A percentile compares a stretch with the other conserved stretches of the same genome.
Conservation (phyloP, 164 flowering plant genomes). For the Echeveria elegans region DNA sequence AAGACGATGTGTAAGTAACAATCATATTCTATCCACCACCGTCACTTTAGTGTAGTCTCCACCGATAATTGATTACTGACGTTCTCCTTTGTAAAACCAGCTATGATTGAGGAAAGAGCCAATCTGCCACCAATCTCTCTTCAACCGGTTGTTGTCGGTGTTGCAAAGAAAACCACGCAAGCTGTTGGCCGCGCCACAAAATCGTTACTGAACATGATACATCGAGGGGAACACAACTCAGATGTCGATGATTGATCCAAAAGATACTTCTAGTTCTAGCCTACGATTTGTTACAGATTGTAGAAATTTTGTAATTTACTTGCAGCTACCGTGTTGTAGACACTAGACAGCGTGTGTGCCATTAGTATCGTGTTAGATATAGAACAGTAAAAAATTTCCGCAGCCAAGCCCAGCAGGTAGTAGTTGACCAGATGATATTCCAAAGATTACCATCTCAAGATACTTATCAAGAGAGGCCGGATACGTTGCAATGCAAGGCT, state of each 20-base stretch:
- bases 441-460: neutral
- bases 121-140: conserved; percentile 63
- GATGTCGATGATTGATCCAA: neutral
- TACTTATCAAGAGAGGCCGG: neutral
- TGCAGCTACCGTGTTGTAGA: neutral
- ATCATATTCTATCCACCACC: neutral
- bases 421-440: neutral
- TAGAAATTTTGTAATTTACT: neutral
- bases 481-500: conserved; percentile 3
- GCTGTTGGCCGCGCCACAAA: conserved; percentile 72
- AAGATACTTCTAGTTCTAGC: neutral
- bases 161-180: conserved; percentile 76
- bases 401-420: neutral
- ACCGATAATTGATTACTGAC: neutral
- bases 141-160: conserved; percentile 75
- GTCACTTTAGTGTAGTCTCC: neutral
- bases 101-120: conserved; percentile 87
- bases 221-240: conserved; percentile 37
- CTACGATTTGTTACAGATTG: neutral
- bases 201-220: conserved; percentile 49
- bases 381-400: neutral
- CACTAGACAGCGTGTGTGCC: neutral
- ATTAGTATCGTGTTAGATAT: neutral
- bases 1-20: conserved; percentile 60
- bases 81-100: conserved; percentile 21